Evolutionary conservation across 225 moss, liverwort and hornwort genomes (phyloP).

Genomic region (Marchantia paleacea): DNA sequence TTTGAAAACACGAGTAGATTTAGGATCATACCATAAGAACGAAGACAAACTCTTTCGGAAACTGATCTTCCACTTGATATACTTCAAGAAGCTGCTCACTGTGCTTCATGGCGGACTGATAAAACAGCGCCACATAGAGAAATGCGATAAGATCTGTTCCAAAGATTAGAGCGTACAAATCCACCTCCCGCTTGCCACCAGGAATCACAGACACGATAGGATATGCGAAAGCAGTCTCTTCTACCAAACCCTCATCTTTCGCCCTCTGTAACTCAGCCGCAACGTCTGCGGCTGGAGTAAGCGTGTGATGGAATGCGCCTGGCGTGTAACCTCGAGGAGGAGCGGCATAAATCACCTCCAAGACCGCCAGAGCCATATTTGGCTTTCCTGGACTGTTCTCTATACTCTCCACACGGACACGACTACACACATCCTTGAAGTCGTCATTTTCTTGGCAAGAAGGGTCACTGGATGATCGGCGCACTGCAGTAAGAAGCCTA

Average conservation of each 20-base stretch:
- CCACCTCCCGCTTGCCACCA: slow-evolving; percentile 95
- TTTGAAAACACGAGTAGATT: not conserved
- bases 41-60: slow-evolving; percentile 68
- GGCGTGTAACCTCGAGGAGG: slow-evolving; percentile 49
- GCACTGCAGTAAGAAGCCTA: slow-evolving; percentile 64
- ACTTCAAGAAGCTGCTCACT: slow-evolving; percentile 59
- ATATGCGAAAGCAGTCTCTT: slow-evolving; percentile 75
- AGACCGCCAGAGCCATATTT: slow-evolving; percentile 70
- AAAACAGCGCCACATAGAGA: slow-evolving; percentile 71
- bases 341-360: slow-evolving; percentile 95
- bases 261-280: slow-evolving; percentile 71
- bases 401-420: slow-evolving; percentile 91
- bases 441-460: slow-evolving; percentile 24
- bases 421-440: slow-evolving; percentile 59
- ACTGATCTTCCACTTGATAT: slow-evolving; percentile 69
- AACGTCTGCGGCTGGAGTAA: slow-evolving; percentile 92
- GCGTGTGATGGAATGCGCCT: slow-evolving; percentile 65
- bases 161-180: slow-evolving; percentile 93
- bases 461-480: slow-evolving; percentile 41
- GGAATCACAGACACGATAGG: slow-evolving; percentile 83
- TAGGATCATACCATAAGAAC: slow-evolving; percentile 72
- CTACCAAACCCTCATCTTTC: slow-evolving; percentile 68
- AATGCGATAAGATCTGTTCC: slow-evolving; percentile 83
- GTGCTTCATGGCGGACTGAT: slow-evolving; percentile 51
- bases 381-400: slow-evolving; percentile 80